Evolutionary conservation across 2,329 filamentous ascomycete species (phyloP).

Genomic region (Helotiales sp.): DNA sequence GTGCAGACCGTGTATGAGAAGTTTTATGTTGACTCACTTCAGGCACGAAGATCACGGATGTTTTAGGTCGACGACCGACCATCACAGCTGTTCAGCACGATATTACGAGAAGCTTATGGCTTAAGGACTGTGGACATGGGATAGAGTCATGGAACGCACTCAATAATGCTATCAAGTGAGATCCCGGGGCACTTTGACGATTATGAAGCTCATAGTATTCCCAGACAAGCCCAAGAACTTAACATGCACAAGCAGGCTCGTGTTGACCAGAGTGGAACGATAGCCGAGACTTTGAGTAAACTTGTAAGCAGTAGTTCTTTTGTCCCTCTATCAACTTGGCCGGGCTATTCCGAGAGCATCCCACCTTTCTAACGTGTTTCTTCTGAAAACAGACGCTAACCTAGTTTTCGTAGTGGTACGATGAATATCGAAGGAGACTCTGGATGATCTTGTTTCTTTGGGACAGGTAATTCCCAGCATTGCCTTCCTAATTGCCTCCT

Average conservation of each 20-base stretch:
- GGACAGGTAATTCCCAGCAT: constrained; percentile 10
- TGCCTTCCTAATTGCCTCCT: too few species aligned
- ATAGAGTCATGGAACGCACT: constrained; percentile 17
- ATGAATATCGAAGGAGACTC: constrained; percentile 12
- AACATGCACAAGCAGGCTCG: constrained; percentile 9
- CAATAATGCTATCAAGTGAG: constrained; percentile 11
- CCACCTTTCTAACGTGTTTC: too few species aligned
- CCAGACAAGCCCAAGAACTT: constrained; percentile 15
- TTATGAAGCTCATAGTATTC: neutral
- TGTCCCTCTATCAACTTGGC: too few species aligned
- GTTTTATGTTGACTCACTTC: neutral
- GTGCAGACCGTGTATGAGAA: too few species aligned
- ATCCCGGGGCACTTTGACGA: neutral
- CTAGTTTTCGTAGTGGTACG: constrained; percentile 15
- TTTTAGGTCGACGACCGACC: constrained; percentile 10
- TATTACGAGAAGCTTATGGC: constrained; percentile 13
- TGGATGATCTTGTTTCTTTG: constrained; percentile 15
- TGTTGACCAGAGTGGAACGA: neutral
- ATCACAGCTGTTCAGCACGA: constrained; percentile 15
- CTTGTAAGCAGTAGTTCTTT: too few species aligned
- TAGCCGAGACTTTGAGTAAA: neutral
- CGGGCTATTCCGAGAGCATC: too few species aligned
- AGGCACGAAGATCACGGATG: constrained; percentile 14
- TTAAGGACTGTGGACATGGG: constrained; percentile 19
- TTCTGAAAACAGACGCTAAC: neutral